These are phyloP conservation scores for Corymbia maculata DNA, from an alignment of 345 rosid species.

Conservation along the genomic window DNA sequence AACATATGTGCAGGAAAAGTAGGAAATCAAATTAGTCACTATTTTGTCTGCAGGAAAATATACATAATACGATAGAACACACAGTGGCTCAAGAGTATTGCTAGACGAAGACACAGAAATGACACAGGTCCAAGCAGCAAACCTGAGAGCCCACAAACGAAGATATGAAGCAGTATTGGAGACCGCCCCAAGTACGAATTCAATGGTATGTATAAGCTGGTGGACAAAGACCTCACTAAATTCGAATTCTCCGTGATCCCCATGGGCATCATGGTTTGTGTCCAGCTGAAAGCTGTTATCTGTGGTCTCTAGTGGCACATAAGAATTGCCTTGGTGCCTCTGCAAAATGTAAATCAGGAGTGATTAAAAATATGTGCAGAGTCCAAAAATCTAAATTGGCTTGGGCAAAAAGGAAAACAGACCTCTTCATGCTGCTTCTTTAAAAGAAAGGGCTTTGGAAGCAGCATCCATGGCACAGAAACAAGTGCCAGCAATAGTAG, in stretches of 20 bases:
- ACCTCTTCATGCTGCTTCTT: slow-evolving; percentile 81
- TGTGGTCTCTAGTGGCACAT: slow-evolving; percentile 41
- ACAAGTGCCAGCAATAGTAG: slow-evolving; percentile 75
- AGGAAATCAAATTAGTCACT: neutral
- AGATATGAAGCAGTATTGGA: slow-evolving; percentile 98
- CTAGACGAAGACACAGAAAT: neutral
- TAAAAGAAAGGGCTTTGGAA: slow-evolving; percentile 90
- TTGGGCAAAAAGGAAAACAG: slow-evolving; percentile 4
- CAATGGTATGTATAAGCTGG: slow-evolving; percentile 94
- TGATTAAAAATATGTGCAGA: neutral
- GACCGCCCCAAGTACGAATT: slow-evolving; percentile 96
- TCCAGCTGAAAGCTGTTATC: slow-evolving; percentile 76
- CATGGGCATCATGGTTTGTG: slow-evolving; percentile 47
- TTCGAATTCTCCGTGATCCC: slow-evolving; percentile 73
- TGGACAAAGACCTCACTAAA: slow-evolving; percentile 95
- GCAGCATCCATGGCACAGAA: slow-evolving; percentile 93
- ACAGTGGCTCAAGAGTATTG: neutral
- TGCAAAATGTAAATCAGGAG: slow-evolving; percentile 18
- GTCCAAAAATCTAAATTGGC: neutral
- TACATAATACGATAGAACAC: neutral
- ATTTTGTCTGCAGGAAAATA: neutral
- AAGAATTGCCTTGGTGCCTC: slow-evolving; percentile 87
- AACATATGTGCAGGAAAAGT: neutral
- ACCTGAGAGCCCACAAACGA: slow-evolving; percentile 97
- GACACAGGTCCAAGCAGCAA: neutral